Evolutionary conservation across 495 filamentous ascomycete genomes (phyloP), one percentile per base, ranked within the genome.

Genomic region (Sordaria brevicollis): DNA sequence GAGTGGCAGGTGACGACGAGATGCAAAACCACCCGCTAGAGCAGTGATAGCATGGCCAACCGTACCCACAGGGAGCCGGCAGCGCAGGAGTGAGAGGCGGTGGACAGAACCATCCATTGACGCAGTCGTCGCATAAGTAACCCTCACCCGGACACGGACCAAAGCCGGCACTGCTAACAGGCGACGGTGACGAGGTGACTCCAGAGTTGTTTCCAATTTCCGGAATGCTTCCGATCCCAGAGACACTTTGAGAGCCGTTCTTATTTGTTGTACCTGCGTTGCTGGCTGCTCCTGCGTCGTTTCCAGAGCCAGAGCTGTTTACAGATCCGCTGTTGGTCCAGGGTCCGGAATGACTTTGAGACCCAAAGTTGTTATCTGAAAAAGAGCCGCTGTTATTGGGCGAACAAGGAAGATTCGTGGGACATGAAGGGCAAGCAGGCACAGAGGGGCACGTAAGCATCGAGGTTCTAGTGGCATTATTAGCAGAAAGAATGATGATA

Each of bases 61-160:
- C 79, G 67, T 75, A 75, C 33, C 82, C 82, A 67, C 80, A 82
- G 70, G 79, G 79, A n/a, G 77, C 79, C 38, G 76, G 67, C n/a
- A 76, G 74, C 10, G 81, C 80, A 9, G 81, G 79, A 8, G 81
- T 83, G 35, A 79, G 77, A 25, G 74, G 71, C 13, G 79, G 80
- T 54, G 80, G 80, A 65, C 80, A 83, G 36, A 82, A 83, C 81
- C 80, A 82, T 33, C 79, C 81, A 62, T 80, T 76, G 17, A 76
- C 73, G 65, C 81, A 81, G 35, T 80, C 81, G 35, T 79, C 69
- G 62, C 81, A 84, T 33, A 77, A 80, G 71, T 80, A 82, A 5
- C 80, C 78, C 35, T 75, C 66, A 31, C 76, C 79, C 36, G 79
- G 77, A 66, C 79, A 82, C 21, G 81, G 80, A 3, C 79, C 76